phyloP scores from a whole-genome alignment of 495 filamentous ascomycete species.

The Tuber aestivum region DNA sequence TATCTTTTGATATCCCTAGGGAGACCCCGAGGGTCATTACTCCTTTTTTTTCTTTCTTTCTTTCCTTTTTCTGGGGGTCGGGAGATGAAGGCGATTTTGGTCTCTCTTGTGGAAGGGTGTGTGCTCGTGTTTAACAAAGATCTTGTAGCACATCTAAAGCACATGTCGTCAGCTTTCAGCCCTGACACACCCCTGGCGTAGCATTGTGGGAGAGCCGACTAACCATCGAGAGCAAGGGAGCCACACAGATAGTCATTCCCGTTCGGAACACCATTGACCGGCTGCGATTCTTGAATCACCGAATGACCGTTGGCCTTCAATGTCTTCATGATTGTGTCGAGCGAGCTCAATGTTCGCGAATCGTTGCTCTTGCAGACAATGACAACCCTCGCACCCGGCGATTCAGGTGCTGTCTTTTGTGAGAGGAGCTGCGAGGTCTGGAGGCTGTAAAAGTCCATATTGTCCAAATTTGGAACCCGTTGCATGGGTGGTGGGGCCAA shows the following conservation, averaged over 20 bases:
- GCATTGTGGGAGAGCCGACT: conserved; percentile 3
- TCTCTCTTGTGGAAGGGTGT: not conserved
- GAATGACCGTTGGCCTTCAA: conserved; percentile 32
- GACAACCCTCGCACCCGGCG: conserved; percentile 24
- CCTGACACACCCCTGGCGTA: not conserved
- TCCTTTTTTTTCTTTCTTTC: too few species aligned
- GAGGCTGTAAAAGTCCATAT: conserved; percentile 27
- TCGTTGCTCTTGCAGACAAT: conserved; percentile 38
- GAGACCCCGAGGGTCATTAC: not conserved
- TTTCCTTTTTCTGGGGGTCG: not conserved
- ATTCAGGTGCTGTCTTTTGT: conserved; percentile 9
- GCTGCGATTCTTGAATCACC: conserved; percentile 30
- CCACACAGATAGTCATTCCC: conserved; percentile 30
- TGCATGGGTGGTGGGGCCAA: conserved; percentile 16
- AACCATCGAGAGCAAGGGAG: conserved; percentile 30
- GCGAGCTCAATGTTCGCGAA: conserved; percentile 27
- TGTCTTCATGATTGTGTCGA: conserved; percentile 33
- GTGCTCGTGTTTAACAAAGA: conserved; percentile 15
- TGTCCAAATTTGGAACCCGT: conserved; percentile 12
- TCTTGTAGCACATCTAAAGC: conserved; percentile 31
- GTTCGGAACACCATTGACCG: conserved; percentile 8
- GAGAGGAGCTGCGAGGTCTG: conserved; percentile 10
- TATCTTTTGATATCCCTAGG: not conserved
- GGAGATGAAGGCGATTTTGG: not conserved
- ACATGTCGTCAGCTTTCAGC: conserved; percentile 19